Base-by-base conservation (phyloP, 179 eudicot species). In the Heliamphora pulchella region DNA sequence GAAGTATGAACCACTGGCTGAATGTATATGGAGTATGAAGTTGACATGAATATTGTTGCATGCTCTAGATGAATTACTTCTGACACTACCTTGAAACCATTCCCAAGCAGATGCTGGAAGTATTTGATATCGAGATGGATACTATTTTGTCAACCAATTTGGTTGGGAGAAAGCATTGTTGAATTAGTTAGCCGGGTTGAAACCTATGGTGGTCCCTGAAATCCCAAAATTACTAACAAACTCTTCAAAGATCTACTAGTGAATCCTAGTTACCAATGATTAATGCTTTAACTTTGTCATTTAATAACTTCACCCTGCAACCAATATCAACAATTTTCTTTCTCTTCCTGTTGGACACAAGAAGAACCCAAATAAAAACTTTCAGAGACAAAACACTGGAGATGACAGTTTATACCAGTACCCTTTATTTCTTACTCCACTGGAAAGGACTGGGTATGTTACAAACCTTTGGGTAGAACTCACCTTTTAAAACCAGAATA, bases 61-160 rank as follows among this genome's bases (percentile, higher is more conserved):
- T 50, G 39, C n/a, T 51, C 20, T 50, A 55, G 75, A 72, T 31
- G 43, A 51, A 70, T 22, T 41, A 1, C 2, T 75, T 55, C 43
- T n/a, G 18, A 5, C 78, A 58, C 17, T 31, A 17, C n/a, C 66
- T 41, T 58, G 66, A 75, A 75, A 39, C 78, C 39, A 75, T 68
- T 69, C 11, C 74, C 66, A 0, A 46, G 31, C 0, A 75, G 22
- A 48, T 41, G 41, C 18, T 31, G 39, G 13, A 7, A 3, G 18
- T 8, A 68, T 4, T 67, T 41, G 48, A 41, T 67, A 6, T 3
- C 9, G 70, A 65, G 31, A 8, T 2, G 1, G 31, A 31, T 65
- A 22, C 6, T 11, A 65, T 65, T 31, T 31, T 65, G 70, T 65
- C 8, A 8, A 31, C 10, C 70, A 65, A 65, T 41, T 65, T 65